Evolutionary conservation across 2,329 filamentous ascomycete genomes (phyloP).

Genomic region (Aspergillus alliaceus): DNA sequence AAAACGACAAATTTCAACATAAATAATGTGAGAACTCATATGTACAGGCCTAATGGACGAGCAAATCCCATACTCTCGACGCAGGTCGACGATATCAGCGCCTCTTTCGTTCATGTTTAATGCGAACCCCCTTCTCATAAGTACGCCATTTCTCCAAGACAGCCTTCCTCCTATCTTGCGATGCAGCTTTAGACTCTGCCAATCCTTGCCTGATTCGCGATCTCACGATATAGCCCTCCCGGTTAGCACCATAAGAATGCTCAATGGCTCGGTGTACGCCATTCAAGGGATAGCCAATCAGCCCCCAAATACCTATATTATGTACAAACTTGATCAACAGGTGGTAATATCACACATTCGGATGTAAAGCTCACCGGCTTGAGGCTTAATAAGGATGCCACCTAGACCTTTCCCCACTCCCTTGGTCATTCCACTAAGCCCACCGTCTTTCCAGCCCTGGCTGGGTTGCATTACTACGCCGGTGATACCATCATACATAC

Average conservation of each 20-base stretch:
- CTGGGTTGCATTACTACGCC: conserved; percentile 11
- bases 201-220: conserved; percentile 13
- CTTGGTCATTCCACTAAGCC: conserved; percentile 4
- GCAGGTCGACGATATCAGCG: background rate
- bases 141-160: conserved; percentile 5
- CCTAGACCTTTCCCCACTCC: conserved; percentile 11
- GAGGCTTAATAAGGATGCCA: conserved; percentile 11
- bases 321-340: background rate
- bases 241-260: conserved; percentile 7
- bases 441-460: conserved; percentile 5
- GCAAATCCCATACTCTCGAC: no score
- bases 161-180: background rate
- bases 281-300: conserved; percentile 13
- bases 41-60: no score
- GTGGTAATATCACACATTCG: background rate
- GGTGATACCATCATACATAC: conserved; percentile 10
- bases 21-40: no score
- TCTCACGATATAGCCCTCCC: conserved; percentile 7
- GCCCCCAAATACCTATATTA: conserved; percentile 12
- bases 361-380: conserved; percentile 3
- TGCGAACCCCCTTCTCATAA: conserved; percentile 2
- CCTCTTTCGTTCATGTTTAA: background rate
- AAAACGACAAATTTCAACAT: no score
- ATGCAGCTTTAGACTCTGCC: conserved; percentile 5
- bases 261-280: conserved; percentile 11